Percentiles rank a stretch among this genome's conserved stretches.
phyloP scores from a whole-genome alignment of 2,329 filamentous ascomycete genomes.

The Rugonectria rugulosa region DNA sequence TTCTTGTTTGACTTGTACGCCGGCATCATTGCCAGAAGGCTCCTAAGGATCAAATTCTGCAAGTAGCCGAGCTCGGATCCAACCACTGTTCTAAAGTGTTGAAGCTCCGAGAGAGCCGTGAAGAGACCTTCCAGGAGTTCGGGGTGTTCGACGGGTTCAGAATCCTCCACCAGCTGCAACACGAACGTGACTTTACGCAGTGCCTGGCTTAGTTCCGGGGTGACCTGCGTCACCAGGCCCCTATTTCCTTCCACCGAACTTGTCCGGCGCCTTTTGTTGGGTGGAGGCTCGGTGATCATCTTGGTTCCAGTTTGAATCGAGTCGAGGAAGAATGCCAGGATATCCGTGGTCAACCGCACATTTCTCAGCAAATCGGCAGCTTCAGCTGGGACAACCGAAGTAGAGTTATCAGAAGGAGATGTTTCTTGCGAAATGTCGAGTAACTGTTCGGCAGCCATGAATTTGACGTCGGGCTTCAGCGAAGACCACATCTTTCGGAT shows the following conservation, averaged over 20 bases:
- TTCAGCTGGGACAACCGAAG: conserved; percentile 58
- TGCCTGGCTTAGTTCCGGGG: conserved; percentile 70
- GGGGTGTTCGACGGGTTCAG: conserved; percentile 76
- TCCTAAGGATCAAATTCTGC: conserved; percentile 83
- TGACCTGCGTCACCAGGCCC: conserved; percentile 66
- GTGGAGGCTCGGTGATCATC: conserved; percentile 74
- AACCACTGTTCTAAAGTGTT: conserved; percentile 81
- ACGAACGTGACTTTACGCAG: conserved; percentile 85
- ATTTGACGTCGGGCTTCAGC: conserved; percentile 70
- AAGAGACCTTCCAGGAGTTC: conserved; percentile 83
- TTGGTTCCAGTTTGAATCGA: conserved; percentile 77
- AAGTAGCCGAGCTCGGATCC: conserved; percentile 90
- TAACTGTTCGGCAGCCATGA: conserved; percentile 67
- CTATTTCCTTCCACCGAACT: conserved; percentile 74
- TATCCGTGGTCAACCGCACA: conserved; percentile 75
- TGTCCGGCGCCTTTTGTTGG: conserved; percentile 80
- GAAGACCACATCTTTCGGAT: conserved; percentile 76
- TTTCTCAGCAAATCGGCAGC: conserved; percentile 76
- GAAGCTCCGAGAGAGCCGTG: conserved; percentile 83
- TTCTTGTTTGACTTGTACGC: conserved; percentile 69
- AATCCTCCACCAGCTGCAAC: conserved; percentile 85
- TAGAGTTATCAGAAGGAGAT: conserved; percentile 41
- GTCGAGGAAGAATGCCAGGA: conserved; percentile 76
- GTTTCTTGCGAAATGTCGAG: conserved; percentile 65
- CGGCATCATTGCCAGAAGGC: conserved; percentile 84